A percentile compares a stretch with the other conserved stretches of the same genome.
These are phyloP conservation scores for Podaxis sp. DNA, from an alignment of 768 basidiomycete species.

Conservation along the genomic window DNA sequence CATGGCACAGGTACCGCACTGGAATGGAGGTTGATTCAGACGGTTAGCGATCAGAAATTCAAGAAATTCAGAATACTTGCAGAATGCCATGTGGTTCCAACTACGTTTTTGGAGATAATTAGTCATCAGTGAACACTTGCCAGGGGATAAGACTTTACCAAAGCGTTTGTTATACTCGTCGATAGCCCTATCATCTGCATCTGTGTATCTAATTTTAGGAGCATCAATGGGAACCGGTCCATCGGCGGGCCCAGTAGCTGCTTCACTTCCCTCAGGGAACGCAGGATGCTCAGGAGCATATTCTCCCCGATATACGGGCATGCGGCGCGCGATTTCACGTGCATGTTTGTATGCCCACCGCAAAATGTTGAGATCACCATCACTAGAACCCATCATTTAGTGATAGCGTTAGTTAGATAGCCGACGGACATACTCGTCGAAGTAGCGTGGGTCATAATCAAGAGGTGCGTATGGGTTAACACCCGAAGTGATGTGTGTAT, in stretches of 20 bases:
- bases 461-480: conserved; percentile 35
- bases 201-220: conserved; percentile 35
- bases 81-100: conserved; percentile 43
- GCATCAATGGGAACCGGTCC: conserved; percentile 28
- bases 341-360: conserved; percentile 51
- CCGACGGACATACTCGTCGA: conserved; percentile 33
- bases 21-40: not conserved
- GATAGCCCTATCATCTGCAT: conserved; percentile 38
- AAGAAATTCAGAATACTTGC: conserved; percentile 19
- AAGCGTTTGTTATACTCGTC: conserved; percentile 31
- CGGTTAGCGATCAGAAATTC: not conserved
- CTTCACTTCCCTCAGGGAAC: conserved; percentile 31
- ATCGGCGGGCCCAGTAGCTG: conserved; percentile 18
- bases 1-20: conserved; percentile 70
- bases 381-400: conserved; percentile 19
- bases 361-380: conserved; percentile 40
- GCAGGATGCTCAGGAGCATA: conserved; percentile 28
- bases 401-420: too few relatives aligned
- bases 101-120: conserved; percentile 16
- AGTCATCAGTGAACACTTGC: not conserved
- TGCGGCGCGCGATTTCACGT: conserved; percentile 53
- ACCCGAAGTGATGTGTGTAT: conserved; percentile 42
- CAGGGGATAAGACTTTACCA: conserved; percentile 19
- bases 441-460: conserved; percentile 42
- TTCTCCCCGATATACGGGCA: conserved; percentile 40